Base-by-base conservation (phyloP, 495 filamentous ascomycete species). In the Astrocystis sublimbata region DNA sequence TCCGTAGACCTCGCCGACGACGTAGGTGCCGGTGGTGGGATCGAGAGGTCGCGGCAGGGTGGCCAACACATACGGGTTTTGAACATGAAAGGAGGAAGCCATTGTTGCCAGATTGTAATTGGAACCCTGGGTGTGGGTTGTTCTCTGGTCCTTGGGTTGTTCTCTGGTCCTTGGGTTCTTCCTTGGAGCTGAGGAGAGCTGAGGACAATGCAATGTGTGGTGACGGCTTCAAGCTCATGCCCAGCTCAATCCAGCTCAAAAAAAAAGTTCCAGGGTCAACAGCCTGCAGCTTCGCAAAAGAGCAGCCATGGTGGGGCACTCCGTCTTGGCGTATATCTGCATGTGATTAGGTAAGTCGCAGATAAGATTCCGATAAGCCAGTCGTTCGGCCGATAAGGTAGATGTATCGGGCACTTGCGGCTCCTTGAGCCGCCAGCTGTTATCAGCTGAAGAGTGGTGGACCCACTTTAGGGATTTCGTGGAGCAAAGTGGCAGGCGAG, bases 1-100 rank as follows among this genome's bases (percentile, higher is more conserved):
- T 69, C 89, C 86, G 69, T 84, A 87, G 31, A 96, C 92, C 63
- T 91, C 88, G 58, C 85, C 83, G 51, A 87, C 83, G 15, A 79
- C 79, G 62, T 88, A 86, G 43, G 85, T 81, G 26, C 85, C 84
- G 28, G 78, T 82, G 15, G 75, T 80, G 28, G 75, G 84, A 59
- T 86, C 84, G 58, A 91, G 78, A 21, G 89, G 87, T 51, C 78
- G 78, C 30, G 89, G 87, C 69, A 93, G 76, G 43, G 86, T 76
- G 35, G 89, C 85, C 65, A 93, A 75, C 57, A 88, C 81, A 62
- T 83, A 85, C 9, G 84, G 83, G 64, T 76, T 77, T 69, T 84
- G 79, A 23, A 87, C 75, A 45, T 83, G 76, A 45, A 83, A 78
- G 55, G 78, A 76, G 45, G 81, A 78, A 60, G 81, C 79, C 82